Evolutionary conservation across 352 stramenopile genomes (phyloP), one percentile per base, ranked within the genome.

Genomic region (Aphanomyces astaci): DNA sequence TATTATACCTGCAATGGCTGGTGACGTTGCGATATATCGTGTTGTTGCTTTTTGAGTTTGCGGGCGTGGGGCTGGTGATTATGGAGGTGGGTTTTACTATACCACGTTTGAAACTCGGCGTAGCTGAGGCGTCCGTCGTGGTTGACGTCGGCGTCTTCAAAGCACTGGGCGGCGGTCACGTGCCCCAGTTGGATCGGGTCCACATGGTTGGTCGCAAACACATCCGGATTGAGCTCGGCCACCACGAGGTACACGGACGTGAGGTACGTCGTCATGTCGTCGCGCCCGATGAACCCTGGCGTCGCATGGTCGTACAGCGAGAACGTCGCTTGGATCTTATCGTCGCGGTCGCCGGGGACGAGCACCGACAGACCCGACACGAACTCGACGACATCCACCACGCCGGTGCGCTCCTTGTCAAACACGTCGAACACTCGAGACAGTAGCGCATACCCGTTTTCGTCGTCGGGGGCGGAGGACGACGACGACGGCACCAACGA

Each of bases 221-320:
- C 77, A 0, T 75, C 71, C 11, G 62, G 62, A 27, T 68, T 68
- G 31, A 68, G 36, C 27, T 86, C 74, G 63, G 82, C 91, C 68
- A 94, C 78, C 15, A 92, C 77, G 24, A 75, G 75, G 69, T 89
- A 92, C 2, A 92, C 82, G 0, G 80, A 86, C 31, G 79, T 64
- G 43, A 96, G 55, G 72, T 95, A 96, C 56, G 72, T 79, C 54
- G 84, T 74, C 87, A 96, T 94, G 63, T 96, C 86, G 17, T 82
- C 69, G 22, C 77, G 66, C 1, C 83, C 90, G 72, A 96, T 95
- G 62, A 83, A 94, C 28, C 89, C 89, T 60, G 96, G 86, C 3
- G 78, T 76, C 55, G 96, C 80, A 0, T 73, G 75, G 63, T 96
- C 89, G 69, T 95, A 92, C 25, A 95, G 81, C 17, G 77, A 76